These are phyloP conservation scores for Paramecium octaurelia DNA, from an alignment of 73 alveolate genomes.

Conservation along the genomic window DNA sequence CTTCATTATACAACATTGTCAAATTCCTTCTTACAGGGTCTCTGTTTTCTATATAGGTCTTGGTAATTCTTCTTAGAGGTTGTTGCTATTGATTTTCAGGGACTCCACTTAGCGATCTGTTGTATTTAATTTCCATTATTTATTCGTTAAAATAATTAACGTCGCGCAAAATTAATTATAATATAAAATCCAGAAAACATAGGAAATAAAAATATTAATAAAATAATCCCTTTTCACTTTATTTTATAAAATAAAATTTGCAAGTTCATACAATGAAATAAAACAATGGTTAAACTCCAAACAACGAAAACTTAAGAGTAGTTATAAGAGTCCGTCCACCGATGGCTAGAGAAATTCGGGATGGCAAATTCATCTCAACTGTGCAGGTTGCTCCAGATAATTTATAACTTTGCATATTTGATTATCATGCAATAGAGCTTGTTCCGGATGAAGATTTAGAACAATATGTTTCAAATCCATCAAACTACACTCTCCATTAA, in stretches of 20 bases:
- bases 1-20: background rate
- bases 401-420: constrained; percentile 71
- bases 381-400: constrained; percentile 74
- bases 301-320: constrained; percentile 76
- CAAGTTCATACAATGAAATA: background rate
- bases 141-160: constrained; percentile 43
- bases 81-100: background rate
- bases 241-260: background rate
- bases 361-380: constrained; percentile 74
- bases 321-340: constrained; percentile 87
- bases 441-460: constrained; percentile 71
- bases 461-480: constrained; percentile 54
- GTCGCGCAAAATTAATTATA: constrained; percentile 32
- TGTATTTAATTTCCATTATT: background rate
- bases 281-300: background rate
- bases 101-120: constrained; percentile 28
- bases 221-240: background rate
- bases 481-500: constrained; percentile 63
- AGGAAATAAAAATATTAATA: background rate
- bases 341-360: constrained; percentile 74
- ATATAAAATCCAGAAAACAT: background rate
- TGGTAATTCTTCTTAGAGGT: constrained; percentile 1
- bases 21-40: constrained; percentile 30
- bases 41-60: background rate
- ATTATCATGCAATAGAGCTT: constrained; percentile 74